Evolutionary conservation across 768 basidiomycete species (phyloP).

Genomic region (Serendipita vermifera): DNA sequence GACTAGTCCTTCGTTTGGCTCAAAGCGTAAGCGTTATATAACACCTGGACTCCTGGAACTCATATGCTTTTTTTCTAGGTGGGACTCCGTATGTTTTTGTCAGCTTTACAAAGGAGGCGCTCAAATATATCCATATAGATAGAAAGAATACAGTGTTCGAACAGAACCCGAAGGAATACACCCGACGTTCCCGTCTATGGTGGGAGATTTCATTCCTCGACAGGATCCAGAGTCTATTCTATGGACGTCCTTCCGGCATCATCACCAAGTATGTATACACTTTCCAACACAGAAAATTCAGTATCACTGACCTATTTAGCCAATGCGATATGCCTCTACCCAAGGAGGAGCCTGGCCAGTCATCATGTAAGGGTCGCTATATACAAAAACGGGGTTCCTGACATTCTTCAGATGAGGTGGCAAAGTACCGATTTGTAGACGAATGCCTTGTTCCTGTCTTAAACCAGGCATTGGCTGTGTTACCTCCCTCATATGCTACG

Average conservation of each 20-base stretch:
- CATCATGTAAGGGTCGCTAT: background rate
- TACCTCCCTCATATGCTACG: slow-evolving; percentile 14
- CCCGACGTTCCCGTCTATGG: slow-evolving; percentile 2
- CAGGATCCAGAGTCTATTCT: background rate
- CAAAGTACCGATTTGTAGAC: slow-evolving; percentile 9
- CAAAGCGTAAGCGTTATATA: slow-evolving; percentile 3
- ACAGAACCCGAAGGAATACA: background rate
- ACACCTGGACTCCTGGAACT: too few species aligned
- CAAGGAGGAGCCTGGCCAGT: background rate
- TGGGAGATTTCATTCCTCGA: slow-evolving; percentile 5
- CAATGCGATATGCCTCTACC: background rate
- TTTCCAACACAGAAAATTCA: background rate
- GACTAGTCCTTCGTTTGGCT: background rate
- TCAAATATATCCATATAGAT: background rate
- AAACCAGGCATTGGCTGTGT: slow-evolving; percentile 14
- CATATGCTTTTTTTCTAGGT: background rate
- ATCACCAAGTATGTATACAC: background rate
- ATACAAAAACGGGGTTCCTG: background rate
- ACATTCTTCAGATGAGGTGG: background rate
- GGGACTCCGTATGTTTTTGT: background rate
- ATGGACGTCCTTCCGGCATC: background rate
- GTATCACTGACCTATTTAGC: background rate
- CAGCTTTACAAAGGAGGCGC: background rate
- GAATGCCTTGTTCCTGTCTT: slow-evolving; percentile 13
- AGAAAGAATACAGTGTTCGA: slow-evolving; percentile 4